Evolutionary conservation across 2,329 filamentous ascomycete species (phyloP).

Genomic region (Microthyrium microscopicum): DNA sequence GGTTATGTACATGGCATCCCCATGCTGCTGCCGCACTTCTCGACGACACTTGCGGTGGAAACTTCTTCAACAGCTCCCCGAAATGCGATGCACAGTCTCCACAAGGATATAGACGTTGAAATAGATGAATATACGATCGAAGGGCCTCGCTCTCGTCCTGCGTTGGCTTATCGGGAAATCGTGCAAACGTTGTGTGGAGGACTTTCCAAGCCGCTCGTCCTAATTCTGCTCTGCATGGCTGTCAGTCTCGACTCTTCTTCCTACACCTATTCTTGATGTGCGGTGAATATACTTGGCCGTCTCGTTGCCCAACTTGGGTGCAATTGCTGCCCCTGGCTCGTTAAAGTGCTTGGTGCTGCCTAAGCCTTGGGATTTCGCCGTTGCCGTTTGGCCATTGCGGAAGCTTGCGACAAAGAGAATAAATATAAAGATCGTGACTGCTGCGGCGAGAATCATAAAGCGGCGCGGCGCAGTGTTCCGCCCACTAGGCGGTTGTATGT

Average conservation of each 20-base stretch:
- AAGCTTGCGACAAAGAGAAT: too few species aligned
- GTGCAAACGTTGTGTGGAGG: slow-evolving; percentile 49
- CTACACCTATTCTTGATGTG: slow-evolving; percentile 16
- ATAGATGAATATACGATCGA: slow-evolving; percentile 44
- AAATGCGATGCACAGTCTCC: slow-evolving; percentile 52
- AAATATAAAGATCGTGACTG: too few species aligned
- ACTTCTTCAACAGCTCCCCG: slow-evolving; percentile 41
- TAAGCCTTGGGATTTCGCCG: too few species aligned
- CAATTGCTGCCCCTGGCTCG: slow-evolving; percentile 57
- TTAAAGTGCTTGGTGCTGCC: too few species aligned
- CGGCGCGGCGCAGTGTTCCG: too few species aligned
- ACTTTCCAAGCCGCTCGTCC: slow-evolving; percentile 50
- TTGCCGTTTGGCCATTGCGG: too few species aligned
- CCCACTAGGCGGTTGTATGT: too few species aligned
- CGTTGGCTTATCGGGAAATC: slow-evolving; percentile 46
- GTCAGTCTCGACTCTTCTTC: slow-evolving; percentile 24
- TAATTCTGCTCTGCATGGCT: slow-evolving; percentile 46
- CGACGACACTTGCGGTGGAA: slow-evolving; percentile 46
- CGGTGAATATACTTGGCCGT: slow-evolving; percentile 56
- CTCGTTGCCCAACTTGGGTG: slow-evolving; percentile 67
- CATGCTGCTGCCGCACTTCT: slow-evolving; percentile 45
- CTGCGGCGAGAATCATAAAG: too few species aligned
- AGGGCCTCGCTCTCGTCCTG: slow-evolving; percentile 43
- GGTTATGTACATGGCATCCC: slow-evolving; percentile 51
- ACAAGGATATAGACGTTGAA: slow-evolving; percentile 48